These are phyloP conservation scores for Arthrobotrys entomopaga DNA, from an alignment of 2,329 filamentous ascomycete species.

Conservation along the genomic window DNA sequence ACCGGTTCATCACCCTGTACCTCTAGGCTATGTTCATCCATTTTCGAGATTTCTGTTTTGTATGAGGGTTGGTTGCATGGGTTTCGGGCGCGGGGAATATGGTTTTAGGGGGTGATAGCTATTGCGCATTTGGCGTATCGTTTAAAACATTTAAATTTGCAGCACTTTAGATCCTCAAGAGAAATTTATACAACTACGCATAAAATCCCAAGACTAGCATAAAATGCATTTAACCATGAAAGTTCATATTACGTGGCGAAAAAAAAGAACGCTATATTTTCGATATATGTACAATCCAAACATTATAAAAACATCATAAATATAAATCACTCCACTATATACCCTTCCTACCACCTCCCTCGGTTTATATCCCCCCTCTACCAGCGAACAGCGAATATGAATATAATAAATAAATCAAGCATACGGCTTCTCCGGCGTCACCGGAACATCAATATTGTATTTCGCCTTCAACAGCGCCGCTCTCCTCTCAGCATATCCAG, in stretches of 20 bases:
- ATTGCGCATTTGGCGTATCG: too few relatives aligned
- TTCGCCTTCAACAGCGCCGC: conserved; percentile 82
- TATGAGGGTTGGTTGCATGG: too few relatives aligned
- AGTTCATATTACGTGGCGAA: conserved; percentile 18
- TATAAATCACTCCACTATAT: conserved; percentile 24
- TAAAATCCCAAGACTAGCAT: too few relatives aligned
- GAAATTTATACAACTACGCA: too few relatives aligned
- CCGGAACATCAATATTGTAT: conserved; percentile 85
- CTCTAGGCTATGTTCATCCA: too few relatives aligned
- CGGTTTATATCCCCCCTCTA: neutral
- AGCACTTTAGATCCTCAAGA: too few relatives aligned
- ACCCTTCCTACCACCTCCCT: conserved; percentile 4
- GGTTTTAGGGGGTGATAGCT: too few relatives aligned
- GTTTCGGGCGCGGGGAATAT: too few relatives aligned
- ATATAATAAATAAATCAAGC: conserved; percentile 61
- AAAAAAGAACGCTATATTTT: conserved; percentile 22
- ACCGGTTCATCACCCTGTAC: neutral
- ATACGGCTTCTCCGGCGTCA: conserved; percentile 60
- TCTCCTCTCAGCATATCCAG: conserved; percentile 86
- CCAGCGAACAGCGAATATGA: conserved; percentile 15
- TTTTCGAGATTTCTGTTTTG: too few relatives aligned
- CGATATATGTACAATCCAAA: conserved; percentile 34
- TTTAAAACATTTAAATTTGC: too few relatives aligned
- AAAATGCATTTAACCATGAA: too few relatives aligned
- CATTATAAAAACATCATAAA: neutral